phyloP scores from a whole-genome alignment of 2,329 filamentous ascomycete species.

The Fusarium graminum region DNA sequence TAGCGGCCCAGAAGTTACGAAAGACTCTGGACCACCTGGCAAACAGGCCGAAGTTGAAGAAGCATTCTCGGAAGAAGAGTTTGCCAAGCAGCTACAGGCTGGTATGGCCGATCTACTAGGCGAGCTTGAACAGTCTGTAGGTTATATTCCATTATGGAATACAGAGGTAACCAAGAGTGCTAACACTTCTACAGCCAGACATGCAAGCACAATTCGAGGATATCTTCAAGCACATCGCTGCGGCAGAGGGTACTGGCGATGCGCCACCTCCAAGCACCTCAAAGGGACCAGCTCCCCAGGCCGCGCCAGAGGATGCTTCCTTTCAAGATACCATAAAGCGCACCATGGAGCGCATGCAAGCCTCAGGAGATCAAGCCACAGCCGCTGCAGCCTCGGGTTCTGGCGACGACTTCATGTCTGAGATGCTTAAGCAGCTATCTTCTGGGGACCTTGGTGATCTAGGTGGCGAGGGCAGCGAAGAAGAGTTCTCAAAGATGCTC shows the following conservation, averaged over 20 bases:
- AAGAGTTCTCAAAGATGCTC: constrained; percentile 94
- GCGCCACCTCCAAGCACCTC: constrained; percentile 40
- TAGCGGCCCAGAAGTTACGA: constrained; percentile 50
- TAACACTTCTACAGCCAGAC: constrained; percentile 64
- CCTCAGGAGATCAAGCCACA: constrained; percentile 86
- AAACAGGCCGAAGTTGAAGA: constrained; percentile 52
- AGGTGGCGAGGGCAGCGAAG: constrained; percentile 73
- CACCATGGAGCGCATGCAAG: constrained; percentile 97
- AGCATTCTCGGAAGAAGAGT: constrained; percentile 77
- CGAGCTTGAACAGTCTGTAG: constrained; percentile 73
- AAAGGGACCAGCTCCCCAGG: constrained; percentile 52
- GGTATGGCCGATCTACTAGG: constrained; percentile 89
- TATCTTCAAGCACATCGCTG: constrained; percentile 79
- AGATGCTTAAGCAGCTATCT: constrained; percentile 87
- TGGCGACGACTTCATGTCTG: constrained; percentile 85
- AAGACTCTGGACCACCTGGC: constrained; percentile 51
- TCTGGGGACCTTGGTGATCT: constrained; percentile 68
- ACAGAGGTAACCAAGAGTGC: neutral
- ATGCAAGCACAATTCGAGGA: constrained; percentile 84
- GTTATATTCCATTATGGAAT: constrained; percentile 38
- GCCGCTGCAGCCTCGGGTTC: constrained; percentile 77
- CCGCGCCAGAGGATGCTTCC: constrained; percentile 66
- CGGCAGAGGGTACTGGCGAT: constrained; percentile 57
- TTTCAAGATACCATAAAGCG: constrained; percentile 94
- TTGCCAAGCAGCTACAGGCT: constrained; percentile 86